Evolutionary conservation across 805 yeast genomes (phyloP), one percentile per base, ranked within the genome.

Genomic region (Wickerhamiella slavikovae): DNA sequence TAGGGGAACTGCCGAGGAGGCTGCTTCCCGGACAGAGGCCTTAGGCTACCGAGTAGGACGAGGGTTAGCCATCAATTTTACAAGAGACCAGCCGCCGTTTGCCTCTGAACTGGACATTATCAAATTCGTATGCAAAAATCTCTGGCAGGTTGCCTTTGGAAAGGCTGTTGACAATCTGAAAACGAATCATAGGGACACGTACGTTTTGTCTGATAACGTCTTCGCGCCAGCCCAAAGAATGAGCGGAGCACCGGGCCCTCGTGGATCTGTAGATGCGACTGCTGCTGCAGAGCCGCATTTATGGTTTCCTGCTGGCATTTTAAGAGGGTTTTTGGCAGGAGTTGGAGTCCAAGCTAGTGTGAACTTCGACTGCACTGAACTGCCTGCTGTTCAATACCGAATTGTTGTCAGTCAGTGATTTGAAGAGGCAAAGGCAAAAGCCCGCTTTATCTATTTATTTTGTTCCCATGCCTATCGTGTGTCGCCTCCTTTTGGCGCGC

Each of bases 81-180:
- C 61, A 17, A 44, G 58, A 43, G 43, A 55, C 46, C 42, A 64
- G 45, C 39, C 55, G 29, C 45, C 66, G 48, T 49, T 71, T 45
- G 59, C 56, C 14, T 83, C 77, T 36, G 60, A 76, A 9, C 52
- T 85, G 22, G 83, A 78, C 38, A 64, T 85, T 23, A 78, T 89
- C 79, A 85, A 85, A 52, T 82, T 79, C 48, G 66, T 89, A 4
- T 83, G 96, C 48, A 64, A 92, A 27, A 95, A 83, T 40, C 74
- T 83, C 17, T 89, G 96, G 96, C 70, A 66, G 41, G 54, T 64
- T 30, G 47, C 85, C 17, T 80, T 68, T 52, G 68, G 71, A 22
- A 85, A 82, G 51, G 94, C 77, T 48, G 78, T 89, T 59, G 95
- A 83, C 48, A 82, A 80, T 40, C 59, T 89, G 34, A 66, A 92